Evolutionary conservation across 2,329 filamentous ascomycete species (phyloP).

Genomic region (Xylaria sp.): DNA sequence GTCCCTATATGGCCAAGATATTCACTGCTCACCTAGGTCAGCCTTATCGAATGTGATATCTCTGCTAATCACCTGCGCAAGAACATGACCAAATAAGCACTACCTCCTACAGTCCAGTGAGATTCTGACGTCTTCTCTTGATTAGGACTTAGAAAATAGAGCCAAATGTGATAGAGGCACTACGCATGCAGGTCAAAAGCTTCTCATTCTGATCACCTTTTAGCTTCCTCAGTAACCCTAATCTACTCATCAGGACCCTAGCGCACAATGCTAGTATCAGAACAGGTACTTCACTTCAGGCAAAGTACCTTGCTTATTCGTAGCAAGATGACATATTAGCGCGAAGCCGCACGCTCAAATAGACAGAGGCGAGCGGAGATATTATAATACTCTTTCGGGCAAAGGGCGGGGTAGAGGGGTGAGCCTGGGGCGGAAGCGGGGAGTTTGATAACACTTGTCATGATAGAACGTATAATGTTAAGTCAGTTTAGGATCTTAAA

Average conservation of each 20-base stretch:
- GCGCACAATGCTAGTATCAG: not conserved
- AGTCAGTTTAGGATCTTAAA: too few species aligned
- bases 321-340: not conserved
- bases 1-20: not conserved
- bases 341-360: not conserved
- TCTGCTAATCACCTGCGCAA: not conserved
- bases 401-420: not conserved
- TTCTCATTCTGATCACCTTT: too few species aligned
- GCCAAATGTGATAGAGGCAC: not conserved
- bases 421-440: too few species aligned
- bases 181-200: not conserved
- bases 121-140: not conserved
- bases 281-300: not conserved
- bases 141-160: too few species aligned
- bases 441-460: too few species aligned
- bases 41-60: not conserved
- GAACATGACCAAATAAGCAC: not conserved
- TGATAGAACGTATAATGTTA: too few species aligned
- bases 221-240: too few species aligned
- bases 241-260: too few species aligned
- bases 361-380: not conserved
- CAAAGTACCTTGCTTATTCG: not conserved
- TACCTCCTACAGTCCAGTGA: not conserved
- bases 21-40: not conserved
- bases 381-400: not conserved